phyloP scores from a whole-genome alignment of 257 asterid genomes.

The Solanum rostratum region DNA sequence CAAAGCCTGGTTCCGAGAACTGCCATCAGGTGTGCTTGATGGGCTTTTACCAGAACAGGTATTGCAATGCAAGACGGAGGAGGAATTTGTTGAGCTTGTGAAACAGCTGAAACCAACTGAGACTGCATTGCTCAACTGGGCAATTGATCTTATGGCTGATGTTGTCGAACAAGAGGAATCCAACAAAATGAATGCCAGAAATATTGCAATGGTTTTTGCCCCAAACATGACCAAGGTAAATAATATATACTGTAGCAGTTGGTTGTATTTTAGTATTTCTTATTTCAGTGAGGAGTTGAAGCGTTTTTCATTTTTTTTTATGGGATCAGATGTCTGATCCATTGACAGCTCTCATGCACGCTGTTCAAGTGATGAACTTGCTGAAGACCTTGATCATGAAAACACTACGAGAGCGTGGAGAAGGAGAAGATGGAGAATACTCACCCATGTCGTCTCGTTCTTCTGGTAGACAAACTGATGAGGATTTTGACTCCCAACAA shows the following conservation, averaged over 20 bases:
- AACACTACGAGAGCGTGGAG: constrained; percentile 67
- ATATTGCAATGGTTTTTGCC: constrained; percentile 93
- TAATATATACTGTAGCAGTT: background rate
- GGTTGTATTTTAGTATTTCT: background rate
- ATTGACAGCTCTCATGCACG: constrained; percentile 93
- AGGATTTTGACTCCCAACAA: constrained; percentile 54
- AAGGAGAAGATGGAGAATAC: constrained; percentile 37
- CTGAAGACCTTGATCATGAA: constrained; percentile 70
- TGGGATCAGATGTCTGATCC: constrained; percentile 88
- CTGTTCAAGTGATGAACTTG: constrained; percentile 97
- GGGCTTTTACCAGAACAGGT: constrained; percentile 86
- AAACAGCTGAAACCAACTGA: constrained; percentile 76
- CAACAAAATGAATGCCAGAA: constrained; percentile 93
- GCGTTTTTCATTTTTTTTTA: background rate
- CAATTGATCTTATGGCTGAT: constrained; percentile 92
- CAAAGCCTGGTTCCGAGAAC: constrained; percentile 96
- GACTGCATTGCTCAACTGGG: constrained; percentile 77
- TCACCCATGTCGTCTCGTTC: constrained; percentile 60
- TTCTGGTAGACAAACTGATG: constrained; percentile 38
- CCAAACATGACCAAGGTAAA: constrained; percentile 95
- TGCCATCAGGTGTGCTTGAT: constrained; percentile 82
- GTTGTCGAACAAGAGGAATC: constrained; percentile 85
- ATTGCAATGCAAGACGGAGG: constrained; percentile 66
- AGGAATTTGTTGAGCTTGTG: constrained; percentile 57
- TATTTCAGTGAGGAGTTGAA: background rate